Base-by-base conservation (phyloP, 169 alveolate genomes). In the Plasmodium sp. region DNA sequence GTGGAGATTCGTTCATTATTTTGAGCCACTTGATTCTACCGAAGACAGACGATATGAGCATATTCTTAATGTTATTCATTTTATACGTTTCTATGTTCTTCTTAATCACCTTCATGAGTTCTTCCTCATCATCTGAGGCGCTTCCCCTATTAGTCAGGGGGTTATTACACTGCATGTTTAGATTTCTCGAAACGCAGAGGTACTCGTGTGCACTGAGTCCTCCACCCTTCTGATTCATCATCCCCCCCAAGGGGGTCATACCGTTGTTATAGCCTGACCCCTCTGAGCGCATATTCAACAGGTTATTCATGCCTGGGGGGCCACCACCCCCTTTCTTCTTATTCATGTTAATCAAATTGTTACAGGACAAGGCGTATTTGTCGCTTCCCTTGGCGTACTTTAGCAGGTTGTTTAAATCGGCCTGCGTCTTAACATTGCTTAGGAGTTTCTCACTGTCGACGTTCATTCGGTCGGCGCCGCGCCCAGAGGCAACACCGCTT, bases 1-100 rank as follows among this genome's bases (percentile, higher is more conserved):
- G 92, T 81, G 95, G 95, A 31, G 95, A 92, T 45, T 92, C 95
- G 48, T 81, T 83, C 95, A 92, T 92, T 45, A 92, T 74, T 83
- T 92, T 92, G 54, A 92, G 62, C 95, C 95, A 92, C 77, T 92
- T 92, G 16, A 92, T 73, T 81, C 88, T 81, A 0, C 95, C 95
- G 75, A 92, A 92, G 18, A 92, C 92, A 9, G 95, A 92, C 27
- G 95, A 81, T 48, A 92, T 82, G 22, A 92, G 80, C 31, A 92
- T 83, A 92, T 92, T 92, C 10, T 92, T 92, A 31, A 83, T 83
- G 51, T 92, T 92, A 48, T 92, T 81, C 92, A 92, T 81, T 79
- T 83, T 92, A 39, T 92, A 92, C 16, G 92, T 48, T 71, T 92
- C 95, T 5, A 92, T 92, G 72, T 92, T 92, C 51, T 92, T 82